phyloP scores from a whole-genome alignment of 768 basidiomycete species.

The Lyophyllum decastes region DNA sequence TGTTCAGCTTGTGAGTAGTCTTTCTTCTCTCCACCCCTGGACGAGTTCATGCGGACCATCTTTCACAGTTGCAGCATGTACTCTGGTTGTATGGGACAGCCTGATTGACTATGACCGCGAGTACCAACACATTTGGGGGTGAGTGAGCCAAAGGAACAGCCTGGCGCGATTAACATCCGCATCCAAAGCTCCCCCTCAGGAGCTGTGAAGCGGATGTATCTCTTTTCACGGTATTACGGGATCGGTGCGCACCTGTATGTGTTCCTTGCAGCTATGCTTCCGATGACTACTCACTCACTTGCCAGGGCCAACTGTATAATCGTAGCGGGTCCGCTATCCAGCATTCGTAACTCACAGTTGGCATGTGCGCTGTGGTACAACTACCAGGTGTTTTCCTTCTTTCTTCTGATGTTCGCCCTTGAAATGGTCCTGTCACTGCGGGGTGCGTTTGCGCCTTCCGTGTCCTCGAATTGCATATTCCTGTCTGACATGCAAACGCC shows the following conservation, averaged over 20 bases:
- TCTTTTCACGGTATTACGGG: slow-evolving; percentile 13
- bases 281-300: neutral
- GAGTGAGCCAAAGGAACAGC: neutral
- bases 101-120: slow-evolving; percentile 7
- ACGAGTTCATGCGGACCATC: no score
- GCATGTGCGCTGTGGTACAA: slow-evolving; percentile 9
- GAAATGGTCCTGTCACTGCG: slow-evolving; percentile 11
- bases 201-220: slow-evolving; percentile 13
- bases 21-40: neutral
- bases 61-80: slow-evolving; percentile 11
- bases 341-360: neutral
- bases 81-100: slow-evolving; percentile 9
- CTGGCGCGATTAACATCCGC: neutral
- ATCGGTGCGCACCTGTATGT: slow-evolving; percentile 9
- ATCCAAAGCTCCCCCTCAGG: neutral
- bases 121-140: slow-evolving; percentile 14
- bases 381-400: slow-evolving; percentile 3
- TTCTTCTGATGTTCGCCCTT: slow-evolving; percentile 8
- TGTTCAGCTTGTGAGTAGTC: neutral
- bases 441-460: slow-evolving; percentile 2
- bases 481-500: neutral
- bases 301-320: neutral
- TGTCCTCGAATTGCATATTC: neutral
- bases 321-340: neutral
- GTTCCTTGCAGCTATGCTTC: neutral